Conservation (phyloP, 2,329 filamentous ascomycete species). For the Hymenoscyphus scutula region DNA sequence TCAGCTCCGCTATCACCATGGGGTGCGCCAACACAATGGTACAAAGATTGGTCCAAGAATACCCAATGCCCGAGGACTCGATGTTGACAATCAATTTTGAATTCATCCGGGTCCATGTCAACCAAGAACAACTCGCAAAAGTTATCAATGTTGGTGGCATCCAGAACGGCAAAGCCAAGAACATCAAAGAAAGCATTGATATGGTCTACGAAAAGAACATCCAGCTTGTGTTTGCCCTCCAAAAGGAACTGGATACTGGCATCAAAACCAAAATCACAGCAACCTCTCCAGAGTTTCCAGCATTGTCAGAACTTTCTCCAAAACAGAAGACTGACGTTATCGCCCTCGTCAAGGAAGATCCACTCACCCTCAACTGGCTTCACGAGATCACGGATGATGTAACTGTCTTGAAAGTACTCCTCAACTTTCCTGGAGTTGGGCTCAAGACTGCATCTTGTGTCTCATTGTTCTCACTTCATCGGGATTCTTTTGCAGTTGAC, state of each 20-base stretch:
- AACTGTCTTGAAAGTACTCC: constrained; percentile 50
- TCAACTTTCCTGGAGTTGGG: constrained; percentile 51
- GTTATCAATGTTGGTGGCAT: constrained; percentile 71
- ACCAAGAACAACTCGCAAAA: constrained; percentile 31
- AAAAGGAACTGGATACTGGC: constrained; percentile 42
- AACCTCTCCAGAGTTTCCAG: constrained; percentile 36
- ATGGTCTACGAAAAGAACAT: constrained; percentile 68
- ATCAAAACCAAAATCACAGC: constrained; percentile 38
- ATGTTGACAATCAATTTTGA: constrained; percentile 76
- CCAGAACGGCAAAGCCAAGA: constrained; percentile 65
- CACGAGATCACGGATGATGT: constrained; percentile 42
- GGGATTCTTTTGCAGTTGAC: constrained; percentile 56
- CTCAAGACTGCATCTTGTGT: constrained; percentile 58
- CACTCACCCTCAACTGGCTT: constrained; percentile 57
- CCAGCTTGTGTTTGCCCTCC: constrained; percentile 50
- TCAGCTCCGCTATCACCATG: constrained; percentile 52
- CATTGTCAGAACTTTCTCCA: constrained; percentile 40
- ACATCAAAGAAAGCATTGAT: constrained; percentile 72
- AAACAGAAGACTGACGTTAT: constrained; percentile 57
- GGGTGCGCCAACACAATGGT: constrained; percentile 62
- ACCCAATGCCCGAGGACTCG: constrained; percentile 53
- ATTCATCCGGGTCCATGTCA: constrained; percentile 57
- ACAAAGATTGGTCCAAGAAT: constrained; percentile 60
- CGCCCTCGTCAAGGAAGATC: constrained; percentile 51
- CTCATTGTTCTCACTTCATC: constrained; percentile 53